phyloP scores from a whole-genome alignment of 257 asterid genomes.

The Henckelia pumila region DNA sequence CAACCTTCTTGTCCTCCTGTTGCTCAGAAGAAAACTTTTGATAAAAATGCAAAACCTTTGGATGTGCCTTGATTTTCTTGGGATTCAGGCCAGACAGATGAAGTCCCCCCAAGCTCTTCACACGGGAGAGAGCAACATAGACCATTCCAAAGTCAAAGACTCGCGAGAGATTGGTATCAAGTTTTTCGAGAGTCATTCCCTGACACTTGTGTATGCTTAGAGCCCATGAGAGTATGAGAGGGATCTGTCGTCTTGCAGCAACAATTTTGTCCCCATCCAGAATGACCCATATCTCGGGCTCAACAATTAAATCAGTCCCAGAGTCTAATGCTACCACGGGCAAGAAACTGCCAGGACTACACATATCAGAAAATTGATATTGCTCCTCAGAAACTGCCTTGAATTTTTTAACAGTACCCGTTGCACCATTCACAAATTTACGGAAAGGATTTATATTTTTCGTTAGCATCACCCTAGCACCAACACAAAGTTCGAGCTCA shows the following conservation, averaged over 20 bases:
- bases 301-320: slow-evolving; percentile 44
- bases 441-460: slow-evolving; percentile 41
- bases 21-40: slow-evolving; percentile 26
- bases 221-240: slow-evolving; percentile 83
- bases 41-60: slow-evolving; percentile 67
- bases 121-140: slow-evolving; percentile 82
- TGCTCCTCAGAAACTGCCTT: slow-evolving; percentile 21
- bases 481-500: slow-evolving; percentile 52
- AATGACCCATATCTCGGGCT: slow-evolving; percentile 57
- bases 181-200: slow-evolving; percentile 73
- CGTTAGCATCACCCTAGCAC: slow-evolving; percentile 65
- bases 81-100: slow-evolving; percentile 52
- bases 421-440: slow-evolving; percentile 71
- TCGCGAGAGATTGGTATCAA: slow-evolving; percentile 52
- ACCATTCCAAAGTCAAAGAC: slow-evolving; percentile 81
- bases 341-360: slow-evolving; percentile 44
- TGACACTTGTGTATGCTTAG: slow-evolving; percentile 82
- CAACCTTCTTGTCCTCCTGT: slow-evolving; percentile 16
- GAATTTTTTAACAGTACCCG: slow-evolving; percentile 56
- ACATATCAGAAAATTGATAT: slow-evolving; percentile 25
- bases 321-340: slow-evolving; percentile 76
- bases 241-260: slow-evolving; percentile 63
- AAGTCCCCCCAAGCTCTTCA: slow-evolving; percentile 57
- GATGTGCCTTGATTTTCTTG: slow-evolving; percentile 56
- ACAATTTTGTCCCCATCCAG: slow-evolving; percentile 54